Conservation (phyloP, 352 stramenopile species). For the Pythium sukuiense region DNA sequence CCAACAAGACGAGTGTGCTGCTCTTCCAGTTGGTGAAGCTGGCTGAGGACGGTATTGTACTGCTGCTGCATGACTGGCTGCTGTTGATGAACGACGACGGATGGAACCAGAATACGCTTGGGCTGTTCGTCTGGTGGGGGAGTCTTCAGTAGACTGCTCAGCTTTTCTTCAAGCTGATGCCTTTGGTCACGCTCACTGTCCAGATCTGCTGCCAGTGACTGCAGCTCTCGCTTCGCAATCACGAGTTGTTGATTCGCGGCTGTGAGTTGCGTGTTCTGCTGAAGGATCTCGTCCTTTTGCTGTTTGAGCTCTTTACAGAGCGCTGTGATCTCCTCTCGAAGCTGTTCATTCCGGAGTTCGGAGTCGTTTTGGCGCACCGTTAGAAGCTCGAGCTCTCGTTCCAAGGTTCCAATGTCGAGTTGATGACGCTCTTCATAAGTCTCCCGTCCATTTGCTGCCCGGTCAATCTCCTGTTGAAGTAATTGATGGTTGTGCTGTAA, state of each 20-base stretch:
- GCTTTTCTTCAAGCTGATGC: background rate
- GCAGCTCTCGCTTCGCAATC: background rate
- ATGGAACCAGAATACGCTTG: background rate
- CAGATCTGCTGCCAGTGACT: background rate
- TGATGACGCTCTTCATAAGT: constrained; percentile 4
- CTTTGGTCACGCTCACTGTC: background rate
- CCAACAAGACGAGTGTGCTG: constrained; percentile 27
- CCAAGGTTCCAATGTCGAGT: background rate
- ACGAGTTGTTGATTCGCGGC: background rate
- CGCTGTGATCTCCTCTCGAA: constrained; percentile 22
- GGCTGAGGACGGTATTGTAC: background rate
- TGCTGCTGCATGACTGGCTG: constrained; percentile 20
- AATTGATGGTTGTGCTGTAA: constrained; percentile 20
- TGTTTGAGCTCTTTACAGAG: constrained; percentile 25
- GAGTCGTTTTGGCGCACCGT: background rate
- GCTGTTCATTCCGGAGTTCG: constrained; percentile 4
- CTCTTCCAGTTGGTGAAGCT: constrained; percentile 21
- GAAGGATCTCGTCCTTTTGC: constrained; percentile 2
- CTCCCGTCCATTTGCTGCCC: background rate
- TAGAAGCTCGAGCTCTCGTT: constrained; percentile 15
- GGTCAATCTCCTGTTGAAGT: constrained; percentile 18
- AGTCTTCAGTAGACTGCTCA: background rate
- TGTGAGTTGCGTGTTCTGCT: background rate
- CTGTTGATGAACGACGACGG: background rate
- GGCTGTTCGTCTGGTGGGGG: background rate